Evolutionary conservation across 495 filamentous ascomycete species (phyloP).

Genomic region (Podospora pseudocomata): DNA sequence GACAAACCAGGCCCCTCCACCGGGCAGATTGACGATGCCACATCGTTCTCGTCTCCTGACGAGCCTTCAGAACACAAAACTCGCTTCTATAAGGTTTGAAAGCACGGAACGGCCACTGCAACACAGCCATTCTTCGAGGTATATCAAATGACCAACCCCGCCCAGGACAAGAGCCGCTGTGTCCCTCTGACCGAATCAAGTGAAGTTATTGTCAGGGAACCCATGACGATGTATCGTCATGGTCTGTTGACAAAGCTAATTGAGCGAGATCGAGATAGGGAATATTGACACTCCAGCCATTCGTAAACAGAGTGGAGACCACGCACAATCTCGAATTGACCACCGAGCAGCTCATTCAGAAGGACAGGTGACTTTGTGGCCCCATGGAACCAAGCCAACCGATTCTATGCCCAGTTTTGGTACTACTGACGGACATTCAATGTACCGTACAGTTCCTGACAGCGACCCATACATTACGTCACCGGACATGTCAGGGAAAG

Average conservation of each 20-base stretch:
- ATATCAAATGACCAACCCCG: neutral
- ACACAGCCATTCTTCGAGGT: neutral
- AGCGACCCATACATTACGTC: neutral
- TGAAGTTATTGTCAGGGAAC: neutral
- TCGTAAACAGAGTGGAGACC: neutral
- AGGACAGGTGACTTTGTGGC: too few relatives aligned
- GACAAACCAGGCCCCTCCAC: neutral
- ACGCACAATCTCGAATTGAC: neutral
- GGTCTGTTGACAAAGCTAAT: neutral
- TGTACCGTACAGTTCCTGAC: neutral
- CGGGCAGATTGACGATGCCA: neutral
- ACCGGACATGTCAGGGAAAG: neutral
- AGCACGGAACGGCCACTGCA: neutral
- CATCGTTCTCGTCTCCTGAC: neutral
- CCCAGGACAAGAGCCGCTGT: too few relatives aligned
- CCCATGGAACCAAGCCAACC: too few relatives aligned
- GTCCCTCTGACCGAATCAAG: neutral
- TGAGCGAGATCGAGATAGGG: neutral
- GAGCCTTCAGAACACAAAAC: neutral
- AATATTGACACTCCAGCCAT: neutral
- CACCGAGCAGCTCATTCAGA: too few relatives aligned
- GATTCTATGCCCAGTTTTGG: too few relatives aligned
- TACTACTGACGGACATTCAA: neutral
- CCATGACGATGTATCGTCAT: neutral
- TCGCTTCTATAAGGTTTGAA: neutral